Evolutionary conservation across 2,329 filamentous ascomycete species (phyloP), one percentile per base, ranked within the genome.

Genomic region (Claviceps pazoutovae): DNA sequence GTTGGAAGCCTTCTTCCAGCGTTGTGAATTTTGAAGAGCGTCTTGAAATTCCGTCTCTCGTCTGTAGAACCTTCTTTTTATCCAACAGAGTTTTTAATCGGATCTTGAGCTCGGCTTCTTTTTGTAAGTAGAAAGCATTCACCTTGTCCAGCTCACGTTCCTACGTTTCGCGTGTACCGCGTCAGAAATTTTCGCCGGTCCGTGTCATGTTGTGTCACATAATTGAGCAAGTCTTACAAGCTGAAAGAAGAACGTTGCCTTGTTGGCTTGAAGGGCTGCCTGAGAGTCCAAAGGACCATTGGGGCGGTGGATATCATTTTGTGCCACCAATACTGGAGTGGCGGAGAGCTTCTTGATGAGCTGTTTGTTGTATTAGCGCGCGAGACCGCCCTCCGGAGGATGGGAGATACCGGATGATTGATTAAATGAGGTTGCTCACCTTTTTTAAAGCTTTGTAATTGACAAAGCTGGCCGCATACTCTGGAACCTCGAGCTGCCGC

Each of bases 361-460:
- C 91, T 97, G 70, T 62, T 49, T 5, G 59, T 53, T 8, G 37
- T 30, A 43, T 50, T 30, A 50, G 49, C 26, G 11, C n/a, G 34
- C 2, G 5, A 3, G 30, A 4, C 30, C 30, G 9, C 30, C 16
- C 42, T 16, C 14, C 5, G 16, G 14, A 26, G 16, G n/a, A 6
- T 44, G 6, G 9, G 17, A 7, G 14, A 11, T 44, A 17, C 21
- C n/a, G 26, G 17, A 41, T 14, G 39, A 16, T 16, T 34, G 13
- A 37, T 6, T 17, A 19, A 23, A 17, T 37, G 49, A n/a, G 5
- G 3, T 47, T 37, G 6, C 54, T 36, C 66, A 95, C 93, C 88
- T 97, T 97, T 72, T 98, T 98, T 61, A 98, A 76, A 55, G 89
- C 90, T 74, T 98, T 98, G 76, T 98, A 98, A 72, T 98, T 96